phyloP scores from a whole-genome alignment of 345 rosid genomes.

The Salix exigua region DNA sequence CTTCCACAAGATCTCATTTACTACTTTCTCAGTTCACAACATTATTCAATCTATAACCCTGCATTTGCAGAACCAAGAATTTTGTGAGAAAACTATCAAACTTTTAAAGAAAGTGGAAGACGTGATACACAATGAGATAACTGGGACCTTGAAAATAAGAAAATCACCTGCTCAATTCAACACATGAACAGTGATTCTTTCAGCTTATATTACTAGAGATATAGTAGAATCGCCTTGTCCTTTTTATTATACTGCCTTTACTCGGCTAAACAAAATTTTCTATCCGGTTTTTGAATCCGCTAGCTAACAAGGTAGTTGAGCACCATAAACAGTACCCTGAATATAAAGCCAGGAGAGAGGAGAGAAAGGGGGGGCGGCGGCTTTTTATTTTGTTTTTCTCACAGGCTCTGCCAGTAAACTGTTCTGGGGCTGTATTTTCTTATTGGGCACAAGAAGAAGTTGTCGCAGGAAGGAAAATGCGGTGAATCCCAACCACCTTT shows the following conservation, averaged over 20 bases:
- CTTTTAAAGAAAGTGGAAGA: background rate
- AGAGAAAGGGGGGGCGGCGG: too few species aligned
- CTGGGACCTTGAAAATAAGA: conserved; percentile 19
- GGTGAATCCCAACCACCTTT: background rate
- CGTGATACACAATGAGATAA: background rate
- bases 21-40: conserved; percentile 4
- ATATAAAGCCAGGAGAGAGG: background rate
- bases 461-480: background rate
- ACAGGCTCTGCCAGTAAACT: too few species aligned
- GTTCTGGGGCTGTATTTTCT: background rate
- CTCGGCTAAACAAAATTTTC: background rate
- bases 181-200: background rate
- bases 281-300: background rate
- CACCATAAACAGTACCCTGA: background rate
- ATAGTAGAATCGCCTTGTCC: background rate
- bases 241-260: background rate
- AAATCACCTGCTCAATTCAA: conserved; percentile 6
- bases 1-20: conserved; percentile 13
- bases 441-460: background rate
- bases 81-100: background rate
- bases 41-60: conserved; percentile 11
- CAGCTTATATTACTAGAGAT: background rate
- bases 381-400: too few species aligned
- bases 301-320: background rate
- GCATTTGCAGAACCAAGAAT: conserved; percentile 21